Percentiles rank a stretch among this genome's conserved stretches.
These are phyloP conservation scores for Hymenoscyphus scutula DNA, from an alignment of 2,329 filamentous ascomycete genomes.

Conservation along the genomic window DNA sequence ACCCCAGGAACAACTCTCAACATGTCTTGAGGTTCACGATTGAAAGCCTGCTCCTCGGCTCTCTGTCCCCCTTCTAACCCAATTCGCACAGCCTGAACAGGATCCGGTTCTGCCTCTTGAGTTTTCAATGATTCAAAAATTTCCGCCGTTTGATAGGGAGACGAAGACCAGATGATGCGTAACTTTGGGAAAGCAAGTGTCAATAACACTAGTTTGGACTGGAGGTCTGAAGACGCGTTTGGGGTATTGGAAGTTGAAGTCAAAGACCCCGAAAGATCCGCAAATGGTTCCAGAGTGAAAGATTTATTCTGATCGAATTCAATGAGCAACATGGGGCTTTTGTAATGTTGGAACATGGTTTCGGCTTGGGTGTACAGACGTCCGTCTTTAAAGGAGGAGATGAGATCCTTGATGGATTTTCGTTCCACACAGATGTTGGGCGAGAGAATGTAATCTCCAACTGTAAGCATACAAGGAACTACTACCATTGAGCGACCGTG, in stretches of 20 bases:
- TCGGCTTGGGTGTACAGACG: conserved; percentile 90
- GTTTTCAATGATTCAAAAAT: conserved; percentile 95
- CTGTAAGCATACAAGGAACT: conserved; percentile 92
- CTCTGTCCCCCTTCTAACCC: conserved; percentile 67
- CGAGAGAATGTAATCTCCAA: conserved; percentile 92
- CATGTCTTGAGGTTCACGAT: conserved; percentile 87
- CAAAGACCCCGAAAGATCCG: conserved; percentile 61
- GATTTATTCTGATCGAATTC: conserved; percentile 98
- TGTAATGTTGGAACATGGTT: conserved; percentile 92
- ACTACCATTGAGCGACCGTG: conserved; percentile 87
- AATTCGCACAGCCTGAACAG: conserved; percentile 77
- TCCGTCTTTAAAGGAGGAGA: conserved; percentile 87
- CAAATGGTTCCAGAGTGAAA: conserved; percentile 85
- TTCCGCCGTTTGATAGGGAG: conserved; percentile 93
- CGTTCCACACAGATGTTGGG: conserved; percentile 91
- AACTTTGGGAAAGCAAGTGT: conserved; percentile 88
- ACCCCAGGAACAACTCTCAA: conserved; percentile 80
- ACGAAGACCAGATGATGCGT: conserved; percentile 89
- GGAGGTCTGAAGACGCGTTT: conserved; percentile 69
- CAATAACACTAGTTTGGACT: conserved; percentile 87
- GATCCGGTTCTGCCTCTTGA: conserved; percentile 85
- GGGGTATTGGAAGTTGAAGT: conserved; percentile 58
- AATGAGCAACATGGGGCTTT: conserved; percentile 84
- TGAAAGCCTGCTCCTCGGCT: conserved; percentile 71
- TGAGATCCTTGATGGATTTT: conserved; percentile 88